phyloP scores from a whole-genome alignment of 2,329 filamentous ascomycete genomes.

The Neopestalotiopsis sp. region DNA sequence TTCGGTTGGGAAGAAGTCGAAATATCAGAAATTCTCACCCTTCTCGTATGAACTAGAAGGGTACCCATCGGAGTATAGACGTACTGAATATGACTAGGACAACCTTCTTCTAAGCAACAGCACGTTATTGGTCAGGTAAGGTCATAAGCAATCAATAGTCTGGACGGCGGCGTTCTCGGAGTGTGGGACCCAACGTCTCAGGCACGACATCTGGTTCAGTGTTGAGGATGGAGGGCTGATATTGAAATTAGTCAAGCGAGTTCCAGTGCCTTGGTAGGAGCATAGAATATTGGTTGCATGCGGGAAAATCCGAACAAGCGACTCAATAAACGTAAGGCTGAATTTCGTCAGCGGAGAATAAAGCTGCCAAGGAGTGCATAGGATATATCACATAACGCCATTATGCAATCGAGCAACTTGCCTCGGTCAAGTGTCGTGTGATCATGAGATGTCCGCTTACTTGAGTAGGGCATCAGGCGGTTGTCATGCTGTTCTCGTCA shows the following conservation, averaged over 20 bases:
- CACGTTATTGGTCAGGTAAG: not conserved
- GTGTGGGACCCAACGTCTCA: not conserved
- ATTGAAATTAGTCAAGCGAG: not conserved
- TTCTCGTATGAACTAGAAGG: not conserved
- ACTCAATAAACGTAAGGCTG: not conserved
- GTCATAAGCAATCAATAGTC: constrained; percentile 1
- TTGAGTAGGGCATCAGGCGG: not conserved
- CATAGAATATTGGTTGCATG: not conserved
- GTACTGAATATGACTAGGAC: not conserved
- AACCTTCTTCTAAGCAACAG: not conserved
- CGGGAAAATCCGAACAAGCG: not conserved
- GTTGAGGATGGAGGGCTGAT: not conserved
- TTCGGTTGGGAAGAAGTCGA: not conserved
- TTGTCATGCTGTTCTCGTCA: not conserved
- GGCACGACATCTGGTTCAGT: not conserved
- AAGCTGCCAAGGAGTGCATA: not conserved
- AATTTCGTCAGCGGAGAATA: not conserved
- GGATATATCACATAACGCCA: not conserved
- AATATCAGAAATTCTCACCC: not conserved
- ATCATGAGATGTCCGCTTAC: not conserved
- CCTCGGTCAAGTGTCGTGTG: not conserved
- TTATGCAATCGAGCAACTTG: not conserved
- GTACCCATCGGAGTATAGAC: not conserved
- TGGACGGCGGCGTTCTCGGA: not conserved
- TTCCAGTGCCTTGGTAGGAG: not conserved